Base-by-base conservation (phyloP, 805 yeast species). In the Monosporozyma aerobia region DNA sequence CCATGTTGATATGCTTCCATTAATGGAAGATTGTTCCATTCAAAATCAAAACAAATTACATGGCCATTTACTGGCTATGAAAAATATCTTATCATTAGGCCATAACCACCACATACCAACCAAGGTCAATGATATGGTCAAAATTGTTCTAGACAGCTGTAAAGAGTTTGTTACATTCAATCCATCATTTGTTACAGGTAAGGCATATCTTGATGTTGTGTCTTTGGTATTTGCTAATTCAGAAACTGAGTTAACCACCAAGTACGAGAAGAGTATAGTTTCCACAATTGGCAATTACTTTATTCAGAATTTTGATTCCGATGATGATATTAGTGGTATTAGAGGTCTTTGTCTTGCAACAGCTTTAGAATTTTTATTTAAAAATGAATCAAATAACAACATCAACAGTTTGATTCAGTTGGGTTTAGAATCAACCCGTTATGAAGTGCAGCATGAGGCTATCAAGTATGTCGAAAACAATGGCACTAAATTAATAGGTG, bases 41-140 rank as follows among this genome's bases (percentile, higher is more conserved):
- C 29, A 46, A 0, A 53, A 67, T 32, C 77, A 74, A 49, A 83
- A 83, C 57, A 62, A 65, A 44, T 56, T 75, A 0, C 95, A 87
- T 64, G 96, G 95, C 1, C 60, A 65, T 16, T 59, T 83, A 2
- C 56, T 85, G 41, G 81, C 85, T 0, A 57, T 79, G 5, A 43
- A 46, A 25, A 23, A 43, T 22, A 11, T 47, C 14, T 47, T 47
- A 22, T 23, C 25, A 23, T 1, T 39, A 8, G 22, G 25, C 22
- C 39, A 35, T 16, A 5, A 22, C 23, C 45, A 43, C 8, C 45
- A 43, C 14, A 10, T 43, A 8, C 29, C 45, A 43, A 49, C 47
- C 44, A 57, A 19, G 43, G 52, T 7, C 19, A 53, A 9, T 46
- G 14, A 6, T 19, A 61, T 10, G 52, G 47, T 19, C 47, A 46